Conservation (phyloP, 371 early-diverging fungal species). For the Actinomortierella ambigua region DNA sequence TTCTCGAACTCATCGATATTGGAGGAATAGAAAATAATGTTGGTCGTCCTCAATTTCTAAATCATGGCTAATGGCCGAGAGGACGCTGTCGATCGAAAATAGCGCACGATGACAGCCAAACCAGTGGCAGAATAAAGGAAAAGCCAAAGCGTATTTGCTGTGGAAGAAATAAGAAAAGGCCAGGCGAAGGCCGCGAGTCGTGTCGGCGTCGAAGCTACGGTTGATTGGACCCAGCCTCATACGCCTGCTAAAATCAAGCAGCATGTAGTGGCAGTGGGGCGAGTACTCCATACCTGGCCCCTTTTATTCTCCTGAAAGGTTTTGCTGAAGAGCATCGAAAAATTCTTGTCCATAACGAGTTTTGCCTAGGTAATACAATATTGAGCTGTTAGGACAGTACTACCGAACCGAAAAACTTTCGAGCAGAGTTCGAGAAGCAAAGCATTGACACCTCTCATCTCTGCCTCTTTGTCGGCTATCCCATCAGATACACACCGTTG, state of each 20-base stretch:
- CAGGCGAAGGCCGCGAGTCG: slow-evolving; percentile 32
- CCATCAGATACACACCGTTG: no score
- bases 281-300: slow-evolving; percentile 5
- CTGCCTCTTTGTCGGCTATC: no score
- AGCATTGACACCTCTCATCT: no score
- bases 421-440: slow-evolving; percentile 6
- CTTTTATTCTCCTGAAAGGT: slow-evolving; percentile 2
- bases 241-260: slow-evolving; percentile 21
- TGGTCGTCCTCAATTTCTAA: background rate
- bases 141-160: slow-evolving; percentile 12
- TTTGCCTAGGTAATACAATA: slow-evolving; percentile 28
- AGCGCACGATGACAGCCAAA: background rate
- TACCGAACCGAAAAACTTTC: slow-evolving; percentile 1
- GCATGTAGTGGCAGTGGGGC: slow-evolving; percentile 17
- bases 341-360: slow-evolving; percentile 32
- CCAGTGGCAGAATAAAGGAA: slow-evolving; percentile 5
- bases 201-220: slow-evolving; percentile 7
- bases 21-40: slow-evolving; percentile 27
- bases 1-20: slow-evolving; percentile 38
- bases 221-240: slow-evolving; percentile 9
- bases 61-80: slow-evolving; percentile 14
- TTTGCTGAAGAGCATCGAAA: slow-evolving; percentile 14
- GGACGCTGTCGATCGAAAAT: slow-evolving; percentile 11
- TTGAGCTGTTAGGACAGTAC: slow-evolving; percentile 10
- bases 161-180: slow-evolving; percentile 26